Evolutionary conservation across 306 rosid species (phyloP), one percentile per base, ranked within the genome.

Genomic region (Pterocarpus macrocarpus): DNA sequence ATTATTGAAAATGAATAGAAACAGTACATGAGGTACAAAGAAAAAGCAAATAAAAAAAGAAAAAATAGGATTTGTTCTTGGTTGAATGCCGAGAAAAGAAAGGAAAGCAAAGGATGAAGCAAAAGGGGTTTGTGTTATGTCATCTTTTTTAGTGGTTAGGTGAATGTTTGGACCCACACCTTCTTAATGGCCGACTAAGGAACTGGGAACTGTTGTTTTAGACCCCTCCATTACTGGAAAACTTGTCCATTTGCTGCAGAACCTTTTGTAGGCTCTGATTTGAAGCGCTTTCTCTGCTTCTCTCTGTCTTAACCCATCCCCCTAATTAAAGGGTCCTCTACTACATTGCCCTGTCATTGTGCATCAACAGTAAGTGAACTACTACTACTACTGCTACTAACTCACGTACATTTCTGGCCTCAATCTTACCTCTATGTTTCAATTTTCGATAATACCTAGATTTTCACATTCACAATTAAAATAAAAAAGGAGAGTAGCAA

Each of bases 131-230:
- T 14, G 34, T 64, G 82, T 71, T 56, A 58, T 85, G 94, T 86
- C 87, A 71, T 80, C 49, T 71, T 78, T 84, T 56, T 80, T 47
- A 11, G 52, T 28, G 86, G 94, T 86, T 92, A 78, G 97, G 92
- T 88, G 84, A 69, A 52, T 57, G 55, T 71, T 78, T 80, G 94
- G 96, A 36, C 96, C 96, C 87, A 87, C 89, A 38, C 1, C 2
- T 35, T 66, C 84, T 88, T 90, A 83, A 90, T 90, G 95, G 89
- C 83, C 86, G 86, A 87, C 90, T 82, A 77, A 76, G 86, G 75
- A 84, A 75, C 83, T 78, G 32, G 75, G 71, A 58, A 74, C 78
- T 89, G 88, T 88, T 74, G 84, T 83, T 82, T 88, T 80, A 80
- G 90, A 82, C 88, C 87, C 88, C 83, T 86, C 87, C 80, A 76